Percentiles rank a stretch among this genome's conserved stretches.
Conservation (phyloP, 495 filamentous ascomycete species). For the Bacidia gigantensis region DNA sequence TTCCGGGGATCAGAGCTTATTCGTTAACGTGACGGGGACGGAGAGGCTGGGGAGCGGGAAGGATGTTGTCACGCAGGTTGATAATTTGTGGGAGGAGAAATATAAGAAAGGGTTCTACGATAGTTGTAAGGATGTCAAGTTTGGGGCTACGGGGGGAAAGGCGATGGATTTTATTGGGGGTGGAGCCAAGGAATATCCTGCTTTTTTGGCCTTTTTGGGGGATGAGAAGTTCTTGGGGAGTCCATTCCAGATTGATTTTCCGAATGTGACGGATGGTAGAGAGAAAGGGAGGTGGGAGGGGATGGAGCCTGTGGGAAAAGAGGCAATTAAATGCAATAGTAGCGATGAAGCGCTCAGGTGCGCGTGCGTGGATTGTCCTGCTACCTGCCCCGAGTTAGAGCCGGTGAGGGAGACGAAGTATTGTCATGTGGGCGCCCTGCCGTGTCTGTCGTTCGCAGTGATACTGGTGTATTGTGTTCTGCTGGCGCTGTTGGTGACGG, state of each 20-base stretch:
- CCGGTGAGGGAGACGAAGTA: constrained; percentile 48
- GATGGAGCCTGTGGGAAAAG: constrained; percentile 54
- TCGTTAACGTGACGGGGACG: constrained; percentile 81
- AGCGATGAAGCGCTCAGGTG: constrained; percentile 74
- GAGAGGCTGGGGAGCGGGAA: constrained; percentile 51
- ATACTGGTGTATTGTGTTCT: constrained; percentile 74
- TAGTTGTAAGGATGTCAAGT: constrained; percentile 98
- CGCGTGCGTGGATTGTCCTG: constrained; percentile 83
- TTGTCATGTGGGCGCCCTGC: constrained; percentile 74
- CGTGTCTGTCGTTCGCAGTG: constrained; percentile 83
- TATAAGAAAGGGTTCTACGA: constrained; percentile 87
- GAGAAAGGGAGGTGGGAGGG: constrained; percentile 43
- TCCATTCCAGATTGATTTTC: constrained; percentile 96
- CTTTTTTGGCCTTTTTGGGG: constrained; percentile 82
- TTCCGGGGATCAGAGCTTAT: constrained; percentile 89
- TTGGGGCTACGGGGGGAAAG: constrained; percentile 78
- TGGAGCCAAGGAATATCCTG: constrained; percentile 76
- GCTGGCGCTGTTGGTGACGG: constrained; percentile 48
- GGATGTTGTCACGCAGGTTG: constrained; percentile 67
- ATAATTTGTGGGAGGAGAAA: constrained; percentile 74
- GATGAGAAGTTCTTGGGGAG: constrained; percentile 78
- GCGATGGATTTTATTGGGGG: constrained; percentile 94
- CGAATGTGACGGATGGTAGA: constrained; percentile 40
- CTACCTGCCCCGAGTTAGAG: constrained; percentile 67
- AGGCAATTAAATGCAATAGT: constrained; percentile 74